phyloP scores from a whole-genome alignment of 2,329 filamentous ascomycete genomes.

The Nannizziopsis barbatae region DNA sequence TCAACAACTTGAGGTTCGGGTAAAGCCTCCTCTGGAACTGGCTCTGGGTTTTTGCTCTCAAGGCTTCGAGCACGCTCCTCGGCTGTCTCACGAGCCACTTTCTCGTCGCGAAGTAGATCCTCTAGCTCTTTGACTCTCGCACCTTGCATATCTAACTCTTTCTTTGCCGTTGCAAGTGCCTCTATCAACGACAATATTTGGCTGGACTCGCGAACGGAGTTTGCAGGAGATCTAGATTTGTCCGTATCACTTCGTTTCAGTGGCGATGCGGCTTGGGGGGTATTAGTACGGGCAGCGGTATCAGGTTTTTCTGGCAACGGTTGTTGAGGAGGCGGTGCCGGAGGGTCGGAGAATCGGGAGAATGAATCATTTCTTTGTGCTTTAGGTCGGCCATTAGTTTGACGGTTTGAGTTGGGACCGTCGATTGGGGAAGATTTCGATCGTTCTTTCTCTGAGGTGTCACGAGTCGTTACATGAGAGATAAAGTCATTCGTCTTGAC shows the following conservation, averaged over 20 bases:
- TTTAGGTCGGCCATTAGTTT: conserved; percentile 38
- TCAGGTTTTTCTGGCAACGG: conserved; percentile 90
- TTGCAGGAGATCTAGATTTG: conserved; percentile 48
- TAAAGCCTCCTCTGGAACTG: conserved; percentile 6
- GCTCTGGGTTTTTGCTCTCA: conserved; percentile 44
- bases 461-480: conserved; percentile 61
- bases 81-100: conserved; percentile 67
- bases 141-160: conserved; percentile 75
- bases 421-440: conserved; percentile 39
- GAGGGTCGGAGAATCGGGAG: conserved; percentile 80
- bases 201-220: conserved; percentile 47
- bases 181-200: conserved; percentile 80
- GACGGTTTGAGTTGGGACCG: conserved; percentile 32
- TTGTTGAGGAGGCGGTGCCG: conserved; percentile 84
- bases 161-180: conserved; percentile 69
- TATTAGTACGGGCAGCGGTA: conserved; percentile 38
- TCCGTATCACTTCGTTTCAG: conserved; percentile 68
- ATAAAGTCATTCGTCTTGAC: conserved; percentile 73
- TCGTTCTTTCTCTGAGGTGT: conserved; percentile 45
- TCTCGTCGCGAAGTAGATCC: conserved; percentile 63
- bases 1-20: background rate
- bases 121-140: conserved; percentile 72
- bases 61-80: conserved; percentile 69
- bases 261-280: conserved; percentile 40
- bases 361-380: conserved; percentile 59